Conservation (phyloP, 352 stramenopile genomes). For the Phytophthora agathidicida region DNA sequence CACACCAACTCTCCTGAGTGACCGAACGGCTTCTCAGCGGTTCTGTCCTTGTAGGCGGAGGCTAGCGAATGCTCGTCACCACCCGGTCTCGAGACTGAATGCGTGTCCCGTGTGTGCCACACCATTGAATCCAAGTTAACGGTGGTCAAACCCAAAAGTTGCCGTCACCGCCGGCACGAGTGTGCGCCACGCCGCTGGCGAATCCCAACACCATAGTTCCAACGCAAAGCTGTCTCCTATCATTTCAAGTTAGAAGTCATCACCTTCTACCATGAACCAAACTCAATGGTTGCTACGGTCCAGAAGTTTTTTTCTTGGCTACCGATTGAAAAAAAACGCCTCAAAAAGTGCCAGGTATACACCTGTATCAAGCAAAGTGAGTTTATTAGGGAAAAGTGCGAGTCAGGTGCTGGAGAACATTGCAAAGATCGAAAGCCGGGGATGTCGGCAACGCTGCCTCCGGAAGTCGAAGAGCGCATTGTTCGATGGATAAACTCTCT, state of each 20-base stretch:
- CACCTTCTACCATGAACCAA: neutral
- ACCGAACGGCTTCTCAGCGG: no score
- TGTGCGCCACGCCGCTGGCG: no score
- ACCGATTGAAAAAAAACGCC: neutral
- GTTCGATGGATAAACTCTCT: conserved; percentile 4
- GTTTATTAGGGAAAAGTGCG: neutral
- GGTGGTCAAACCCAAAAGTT: no score
- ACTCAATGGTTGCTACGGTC: neutral
- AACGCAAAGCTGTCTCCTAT: conserved; percentile 3
- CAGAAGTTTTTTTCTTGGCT: neutral
- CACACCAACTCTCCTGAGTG: no score
- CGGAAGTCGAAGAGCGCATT: neutral
- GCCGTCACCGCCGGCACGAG: no score
- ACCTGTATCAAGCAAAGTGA: neutral
- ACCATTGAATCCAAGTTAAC: no score
- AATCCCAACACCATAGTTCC: no score
- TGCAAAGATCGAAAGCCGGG: neutral
- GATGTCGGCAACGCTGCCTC: neutral
- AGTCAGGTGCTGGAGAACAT: neutral
- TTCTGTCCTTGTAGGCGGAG: no score
- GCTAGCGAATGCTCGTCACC: no score
- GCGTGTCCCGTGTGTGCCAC: no score
- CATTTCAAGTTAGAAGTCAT: neutral
- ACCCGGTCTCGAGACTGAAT: no score
- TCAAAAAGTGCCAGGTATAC: conserved; percentile 2